Percentiles rank a stretch among this genome's conserved stretches.
Conservation (phyloP, 345 rosid species). For the Citrus inodora region DNA sequence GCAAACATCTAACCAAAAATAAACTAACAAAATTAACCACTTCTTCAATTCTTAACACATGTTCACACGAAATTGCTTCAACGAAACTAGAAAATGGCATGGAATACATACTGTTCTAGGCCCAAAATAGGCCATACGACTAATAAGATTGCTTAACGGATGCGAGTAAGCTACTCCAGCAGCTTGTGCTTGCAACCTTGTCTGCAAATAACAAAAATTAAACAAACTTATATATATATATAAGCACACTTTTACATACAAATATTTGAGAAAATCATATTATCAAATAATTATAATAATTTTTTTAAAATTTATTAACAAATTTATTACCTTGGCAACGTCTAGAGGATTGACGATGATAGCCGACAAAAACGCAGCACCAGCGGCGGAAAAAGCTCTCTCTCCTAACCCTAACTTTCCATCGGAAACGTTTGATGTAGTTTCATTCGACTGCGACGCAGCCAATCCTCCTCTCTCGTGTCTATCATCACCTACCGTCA, state of each 20-base stretch:
- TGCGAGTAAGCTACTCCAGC: slow-evolving; percentile 90
- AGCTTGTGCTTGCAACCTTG: slow-evolving; percentile 97
- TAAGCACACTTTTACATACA: not conserved
- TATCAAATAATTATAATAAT: no score
- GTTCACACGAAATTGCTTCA: not conserved
- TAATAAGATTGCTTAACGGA: slow-evolving; percentile 73
- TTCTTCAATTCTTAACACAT: not conserved
- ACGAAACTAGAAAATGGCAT: not conserved
- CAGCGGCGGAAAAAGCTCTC: slow-evolving; percentile 87
- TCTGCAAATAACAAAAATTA: slow-evolving; percentile 37
- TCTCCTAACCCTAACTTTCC: slow-evolving; percentile 54
- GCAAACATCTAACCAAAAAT: slow-evolving; percentile 71
- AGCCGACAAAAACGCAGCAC: slow-evolving; percentile 87
- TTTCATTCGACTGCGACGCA: slow-evolving; percentile 18
- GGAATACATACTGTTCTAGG: slow-evolving; percentile 67
- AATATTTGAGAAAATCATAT: not conserved
- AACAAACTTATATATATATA: not conserved
- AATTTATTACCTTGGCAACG: slow-evolving; percentile 64
- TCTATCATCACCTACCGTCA: slow-evolving; percentile 10
- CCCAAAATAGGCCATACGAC: slow-evolving; percentile 89
- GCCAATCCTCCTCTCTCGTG: slow-evolving; percentile 20
- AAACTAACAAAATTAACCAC: not conserved
- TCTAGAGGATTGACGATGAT: slow-evolving; percentile 89
- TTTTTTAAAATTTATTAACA: not conserved
- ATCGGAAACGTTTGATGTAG: slow-evolving; percentile 24